Percentiles rank a stretch among this genome's conserved stretches.
These are phyloP conservation scores for Nicotiana knightiana DNA, from an alignment of 257 asterid species.

Conservation along the genomic window DNA sequence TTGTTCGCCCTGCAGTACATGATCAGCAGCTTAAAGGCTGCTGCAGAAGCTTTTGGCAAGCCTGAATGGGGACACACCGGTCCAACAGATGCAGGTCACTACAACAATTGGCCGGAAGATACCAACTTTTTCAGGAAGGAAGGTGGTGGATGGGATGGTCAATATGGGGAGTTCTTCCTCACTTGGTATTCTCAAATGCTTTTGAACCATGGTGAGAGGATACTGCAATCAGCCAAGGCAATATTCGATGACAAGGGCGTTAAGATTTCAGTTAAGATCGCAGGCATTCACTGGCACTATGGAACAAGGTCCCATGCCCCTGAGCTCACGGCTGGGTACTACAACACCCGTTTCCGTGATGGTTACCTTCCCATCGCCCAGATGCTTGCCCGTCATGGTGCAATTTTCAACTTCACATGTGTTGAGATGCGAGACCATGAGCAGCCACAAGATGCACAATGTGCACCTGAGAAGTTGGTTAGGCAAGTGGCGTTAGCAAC, in stretches of 20 bases:
- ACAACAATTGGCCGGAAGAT: conserved; percentile 98
- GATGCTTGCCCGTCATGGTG: conserved; percentile 82
- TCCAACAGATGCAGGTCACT: conserved; percentile 87
- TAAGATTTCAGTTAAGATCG: conserved; percentile 82
- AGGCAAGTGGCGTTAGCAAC: conserved; percentile 81
- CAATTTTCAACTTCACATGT: conserved; percentile 88
- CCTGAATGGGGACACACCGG: conserved; percentile 92
- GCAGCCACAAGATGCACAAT: conserved; percentile 87
- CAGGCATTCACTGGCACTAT: conserved; percentile 97
- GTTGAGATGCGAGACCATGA: conserved; percentile 93
- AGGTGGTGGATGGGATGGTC: conserved; percentile 68
- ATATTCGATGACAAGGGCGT: conserved; percentile 43
- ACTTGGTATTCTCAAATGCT: conserved; percentile 89
- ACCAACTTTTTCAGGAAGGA: conserved; percentile 83
- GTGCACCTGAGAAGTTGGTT: conserved; percentile 87
- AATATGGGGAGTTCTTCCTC: conserved; percentile 85
- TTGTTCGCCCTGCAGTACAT: conserved; percentile 54
- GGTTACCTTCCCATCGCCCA: conserved; percentile 94
- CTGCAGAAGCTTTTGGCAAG: conserved; percentile 74
- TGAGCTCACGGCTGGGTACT: conserved; percentile 91
- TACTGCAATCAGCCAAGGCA: conserved; percentile 48
- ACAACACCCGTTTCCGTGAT: conserved; percentile 73
- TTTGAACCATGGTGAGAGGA: conserved; percentile 76
- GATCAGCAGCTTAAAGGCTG: conserved; percentile 77
- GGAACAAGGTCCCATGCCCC: conserved; percentile 98